Percentiles rank a stretch among this genome's conserved stretches.
These are phyloP conservation scores for Podila verticillata DNA, from an alignment of 192 early-diverging fungal genomes.

Conservation along the genomic window DNA sequence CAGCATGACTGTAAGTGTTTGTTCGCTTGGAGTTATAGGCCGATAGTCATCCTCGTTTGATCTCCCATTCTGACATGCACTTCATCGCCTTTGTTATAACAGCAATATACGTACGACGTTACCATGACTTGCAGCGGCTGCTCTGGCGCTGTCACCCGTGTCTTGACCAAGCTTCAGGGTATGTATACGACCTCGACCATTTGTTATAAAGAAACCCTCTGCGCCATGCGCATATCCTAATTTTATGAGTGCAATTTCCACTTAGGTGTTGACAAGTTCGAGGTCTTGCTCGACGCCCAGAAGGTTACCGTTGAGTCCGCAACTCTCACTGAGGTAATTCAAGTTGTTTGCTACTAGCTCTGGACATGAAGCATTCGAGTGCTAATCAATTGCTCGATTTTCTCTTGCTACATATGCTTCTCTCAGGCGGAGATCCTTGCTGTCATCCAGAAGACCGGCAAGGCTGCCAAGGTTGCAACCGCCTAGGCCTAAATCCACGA, in stretches of 20 bases:
- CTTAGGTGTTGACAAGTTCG: constrained; percentile 57
- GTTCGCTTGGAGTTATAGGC: too few species aligned
- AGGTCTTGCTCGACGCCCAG: constrained; percentile 72
- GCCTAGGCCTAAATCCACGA: too few species aligned
- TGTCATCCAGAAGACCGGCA: constrained; percentile 50
- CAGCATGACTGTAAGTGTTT: too few species aligned
- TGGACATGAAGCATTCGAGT: too few species aligned
- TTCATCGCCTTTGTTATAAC: neutral
- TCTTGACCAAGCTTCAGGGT: constrained; percentile 67
- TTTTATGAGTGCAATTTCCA: neutral
- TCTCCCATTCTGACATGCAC: too few species aligned
- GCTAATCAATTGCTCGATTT: too few species aligned
- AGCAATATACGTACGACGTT: constrained; percentile 79
- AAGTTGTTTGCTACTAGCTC: too few species aligned
- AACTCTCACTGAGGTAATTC: constrained; percentile 18
- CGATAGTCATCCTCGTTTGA: too few species aligned
- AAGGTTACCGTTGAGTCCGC: constrained; percentile 63
- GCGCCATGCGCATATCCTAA: neutral
- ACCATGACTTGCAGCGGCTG: constrained; percentile 85
- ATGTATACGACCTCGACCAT: constrained; percentile 3
- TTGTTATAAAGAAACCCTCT: neutral
- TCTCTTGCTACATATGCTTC: neutral
- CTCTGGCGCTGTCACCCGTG: constrained; percentile 76
- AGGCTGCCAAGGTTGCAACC: constrained; percentile 37
- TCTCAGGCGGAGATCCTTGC: constrained; percentile 37